Conservation (phyloP, 2,329 filamentous ascomycete genomes). For the Clonostachys rosea region DNA sequence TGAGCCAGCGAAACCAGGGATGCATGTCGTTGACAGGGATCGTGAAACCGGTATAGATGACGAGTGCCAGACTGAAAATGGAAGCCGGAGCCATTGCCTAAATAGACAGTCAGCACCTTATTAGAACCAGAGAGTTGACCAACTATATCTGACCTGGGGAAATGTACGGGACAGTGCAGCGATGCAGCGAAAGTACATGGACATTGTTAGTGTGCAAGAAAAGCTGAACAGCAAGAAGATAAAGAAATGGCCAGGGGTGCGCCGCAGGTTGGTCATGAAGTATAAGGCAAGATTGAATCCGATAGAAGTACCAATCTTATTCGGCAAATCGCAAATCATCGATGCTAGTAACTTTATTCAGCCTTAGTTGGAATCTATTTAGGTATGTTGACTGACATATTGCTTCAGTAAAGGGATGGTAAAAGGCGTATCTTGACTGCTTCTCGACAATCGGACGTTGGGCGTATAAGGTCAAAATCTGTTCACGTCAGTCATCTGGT, state of each 20-base stretch:
- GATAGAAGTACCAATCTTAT: constrained; percentile 42
- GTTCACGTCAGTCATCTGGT: constrained; percentile 20
- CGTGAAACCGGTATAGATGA: constrained; percentile 43
- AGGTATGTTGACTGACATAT: constrained; percentile 1
- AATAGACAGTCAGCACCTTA: too few relatives aligned
- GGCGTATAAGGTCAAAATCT: constrained; percentile 13
- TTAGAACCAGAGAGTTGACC: too few relatives aligned
- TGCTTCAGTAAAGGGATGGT: constrained; percentile 20
- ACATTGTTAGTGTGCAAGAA: constrained; percentile 64
- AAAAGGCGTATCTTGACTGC: constrained; percentile 18
- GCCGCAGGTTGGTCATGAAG: constrained; percentile 4
- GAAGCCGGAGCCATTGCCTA: constrained; percentile 19
- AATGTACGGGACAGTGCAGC: constrained; percentile 12
- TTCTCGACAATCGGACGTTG: constrained; percentile 17
- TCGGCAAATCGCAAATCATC: constrained; percentile 27
- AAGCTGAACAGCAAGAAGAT: constrained; percentile 71
- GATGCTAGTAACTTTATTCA: constrained; percentile 35
- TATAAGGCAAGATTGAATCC: constrained; percentile 28
- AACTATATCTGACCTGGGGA: constrained; percentile 5
- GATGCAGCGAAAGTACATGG: constrained; percentile 3
- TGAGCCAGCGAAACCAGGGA: constrained; percentile 13
- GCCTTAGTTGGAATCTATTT: constrained; percentile 28
- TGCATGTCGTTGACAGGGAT: constrained; percentile 38
- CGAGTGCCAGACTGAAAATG: constrained; percentile 24
- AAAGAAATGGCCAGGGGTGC: constrained; percentile 3